phyloP scores from a whole-genome alignment of 495 filamentous ascomycete species.

The Neurospora sp. region DNA sequence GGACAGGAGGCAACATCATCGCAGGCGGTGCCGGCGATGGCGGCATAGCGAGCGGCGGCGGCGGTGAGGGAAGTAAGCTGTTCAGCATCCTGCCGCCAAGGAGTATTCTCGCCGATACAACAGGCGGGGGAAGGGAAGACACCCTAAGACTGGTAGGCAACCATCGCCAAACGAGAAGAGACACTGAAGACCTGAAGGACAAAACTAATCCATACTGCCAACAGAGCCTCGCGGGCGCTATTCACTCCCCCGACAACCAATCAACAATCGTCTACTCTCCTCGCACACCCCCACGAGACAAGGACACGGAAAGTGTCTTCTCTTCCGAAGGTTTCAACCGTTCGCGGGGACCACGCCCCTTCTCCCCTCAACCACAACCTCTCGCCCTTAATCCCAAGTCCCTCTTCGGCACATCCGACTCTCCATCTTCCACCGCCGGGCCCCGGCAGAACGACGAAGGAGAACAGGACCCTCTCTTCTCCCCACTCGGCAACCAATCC shows the following conservation, averaged over 20 bases:
- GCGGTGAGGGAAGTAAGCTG: constrained; percentile 35
- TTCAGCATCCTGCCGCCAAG: constrained; percentile 49
- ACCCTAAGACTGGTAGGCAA: constrained; percentile 11
- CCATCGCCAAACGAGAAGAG: constrained; percentile 11
- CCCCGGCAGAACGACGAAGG: not conserved
- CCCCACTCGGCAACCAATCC: not conserved
- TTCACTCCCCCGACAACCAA: constrained; percentile 4
- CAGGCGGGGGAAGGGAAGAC: constrained; percentile 7
- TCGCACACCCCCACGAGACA: constrained; percentile 4
- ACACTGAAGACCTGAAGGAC: constrained; percentile 37
- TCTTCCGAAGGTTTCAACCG: constrained; percentile 36
- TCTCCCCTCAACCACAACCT: constrained; percentile 40
- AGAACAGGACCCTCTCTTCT: not conserved
- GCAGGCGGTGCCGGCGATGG: constrained; percentile 6
- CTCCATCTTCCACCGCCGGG: not conserved
- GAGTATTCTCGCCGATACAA: constrained; percentile 40
- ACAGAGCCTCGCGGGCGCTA: constrained; percentile 40
- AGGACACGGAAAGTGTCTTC: constrained; percentile 40
- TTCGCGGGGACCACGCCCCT: constrained; percentile 39
- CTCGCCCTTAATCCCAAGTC: constrained; percentile 30
- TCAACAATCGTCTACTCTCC: not conserved
- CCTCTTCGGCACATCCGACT: constrained; percentile 12
- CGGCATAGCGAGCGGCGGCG: constrained; percentile 9
- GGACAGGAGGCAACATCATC: constrained; percentile 12
- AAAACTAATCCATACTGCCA: constrained; percentile 29